Evolutionary conservation across 352 stramenopile genomes (phyloP).

Genomic region (Globisporangium mamillatum): DNA sequence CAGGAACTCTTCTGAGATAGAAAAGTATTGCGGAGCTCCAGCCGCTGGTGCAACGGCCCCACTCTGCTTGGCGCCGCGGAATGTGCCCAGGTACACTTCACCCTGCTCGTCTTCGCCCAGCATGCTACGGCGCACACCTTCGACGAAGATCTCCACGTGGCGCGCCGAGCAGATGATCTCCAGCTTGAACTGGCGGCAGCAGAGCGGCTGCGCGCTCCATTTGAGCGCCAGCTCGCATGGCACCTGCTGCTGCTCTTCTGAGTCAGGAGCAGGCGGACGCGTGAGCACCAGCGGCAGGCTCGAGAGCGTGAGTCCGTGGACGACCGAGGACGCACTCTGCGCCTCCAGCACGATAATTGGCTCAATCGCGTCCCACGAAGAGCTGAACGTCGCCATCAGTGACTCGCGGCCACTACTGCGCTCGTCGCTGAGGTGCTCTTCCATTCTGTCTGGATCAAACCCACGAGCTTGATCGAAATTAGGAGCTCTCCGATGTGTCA

Average conservation of each 20-base stretch:
- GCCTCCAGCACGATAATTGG: constrained; percentile 5
- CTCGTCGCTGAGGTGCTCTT: too few species aligned
- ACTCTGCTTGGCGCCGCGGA: constrained; percentile 30
- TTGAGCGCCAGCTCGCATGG: constrained; percentile 47
- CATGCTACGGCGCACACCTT: constrained; percentile 48
- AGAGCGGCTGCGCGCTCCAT: constrained; percentile 32
- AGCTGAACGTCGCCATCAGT: constrained; percentile 3
- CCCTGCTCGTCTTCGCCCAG: constrained; percentile 56
- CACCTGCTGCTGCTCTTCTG: background rate
- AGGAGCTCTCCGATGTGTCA: too few species aligned
- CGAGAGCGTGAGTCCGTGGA: constrained; percentile 13
- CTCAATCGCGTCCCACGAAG: background rate
- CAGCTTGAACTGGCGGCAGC: constrained; percentile 47
- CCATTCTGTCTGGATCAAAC: too few species aligned
- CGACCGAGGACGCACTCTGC: background rate
- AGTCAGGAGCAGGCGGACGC: constrained; percentile 13
- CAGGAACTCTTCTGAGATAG: constrained; percentile 44
- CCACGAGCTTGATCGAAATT: too few species aligned
- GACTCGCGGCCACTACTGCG: too few species aligned
- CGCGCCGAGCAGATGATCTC: constrained; percentile 58
- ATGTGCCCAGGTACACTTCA: constrained; percentile 75
- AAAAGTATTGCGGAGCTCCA: constrained; percentile 27
- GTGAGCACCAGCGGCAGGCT: constrained; percentile 22
- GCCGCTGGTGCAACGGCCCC: background rate
- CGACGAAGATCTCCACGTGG: constrained; percentile 63